phyloP scores from a whole-genome alignment of 129 eudicot species.

The Silybum marianum region DNA sequence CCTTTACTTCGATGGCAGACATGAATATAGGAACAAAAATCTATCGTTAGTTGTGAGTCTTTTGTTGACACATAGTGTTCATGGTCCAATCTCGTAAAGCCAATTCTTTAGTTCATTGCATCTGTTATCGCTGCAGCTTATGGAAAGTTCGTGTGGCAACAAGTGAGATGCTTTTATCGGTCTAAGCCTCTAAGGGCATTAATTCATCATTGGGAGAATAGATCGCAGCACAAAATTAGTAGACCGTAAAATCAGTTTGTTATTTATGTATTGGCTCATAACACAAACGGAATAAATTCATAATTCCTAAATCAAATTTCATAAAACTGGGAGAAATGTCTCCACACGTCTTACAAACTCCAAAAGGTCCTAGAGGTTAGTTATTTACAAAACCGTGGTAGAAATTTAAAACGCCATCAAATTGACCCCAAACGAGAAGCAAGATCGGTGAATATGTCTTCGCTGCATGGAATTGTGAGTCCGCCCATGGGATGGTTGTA shows the following conservation, averaged over 20 bases:
- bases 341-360: neutral
- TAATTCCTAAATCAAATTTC: neutral
- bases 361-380: neutral
- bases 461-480: no score
- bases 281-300: neutral
- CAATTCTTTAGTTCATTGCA: neutral
- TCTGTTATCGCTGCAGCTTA: no score
- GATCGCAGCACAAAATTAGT: neutral
- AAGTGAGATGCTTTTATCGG: neutral
- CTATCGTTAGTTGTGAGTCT: no score
- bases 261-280: neutral
- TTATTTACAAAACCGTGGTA: neutral
- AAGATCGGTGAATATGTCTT: no score
- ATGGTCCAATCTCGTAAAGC: neutral
- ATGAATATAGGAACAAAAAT: no score
- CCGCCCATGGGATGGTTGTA: no score
- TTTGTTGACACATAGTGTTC: neutral
- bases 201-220: neutral
- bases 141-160: no score
- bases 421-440: no score
- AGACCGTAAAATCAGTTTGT: neutral
- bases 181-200: neutral
- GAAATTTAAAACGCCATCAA: neutral
- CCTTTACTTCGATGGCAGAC: no score
- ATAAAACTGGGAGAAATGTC: neutral